Evolutionary conservation across 1,284 basidiomycete genomes (phyloP), one percentile per base, ranked within the genome.

Genomic region (Inonotus obliquus): DNA sequence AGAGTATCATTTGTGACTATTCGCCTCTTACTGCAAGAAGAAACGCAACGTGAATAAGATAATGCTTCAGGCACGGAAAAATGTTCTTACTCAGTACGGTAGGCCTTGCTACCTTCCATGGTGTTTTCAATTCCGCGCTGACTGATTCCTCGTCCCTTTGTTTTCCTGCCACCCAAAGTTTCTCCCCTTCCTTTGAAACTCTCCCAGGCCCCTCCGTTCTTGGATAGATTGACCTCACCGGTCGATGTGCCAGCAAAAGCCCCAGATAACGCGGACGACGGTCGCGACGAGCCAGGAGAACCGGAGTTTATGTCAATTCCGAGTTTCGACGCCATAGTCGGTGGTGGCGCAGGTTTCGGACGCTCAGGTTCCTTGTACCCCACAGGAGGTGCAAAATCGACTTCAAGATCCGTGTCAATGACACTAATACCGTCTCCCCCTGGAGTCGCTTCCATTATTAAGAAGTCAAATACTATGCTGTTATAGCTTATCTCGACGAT

Each of bases 281-380:
- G 91, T 19, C 93, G 79, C 27, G 91, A 92, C 1, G 89, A 91
- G 13, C 89, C 89, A 2, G 86, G 89, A 14, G 91, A 91, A 10
- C 89, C 87, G 1, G 86, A 88, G 65, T 87, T 86, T 25, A 95
- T 76, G 71, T 99, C 94, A 65, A 99, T 98, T 73, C 95, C 95
- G 60, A 98, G 84, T 76, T 98, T 98, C 57, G 91, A 92, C 0
- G 96, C 96, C 96, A 99, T 98, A 1, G 96, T 98, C 9, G 91
- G 75, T 9, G 89, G 87, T 1, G 95, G 88, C 1, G 86, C 84
- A 1, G 91, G 83, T 59, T 91, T 91, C 5, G 90, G 89, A 45
- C 90, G 84, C 66, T 93, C 87, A 0, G 96, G 97, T 73, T 99
- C 97, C 23, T 96, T 92, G 67, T 89, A 91, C 38, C 87, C 88